Percentiles rank a stretch among this genome's conserved stretches.
Conservation (phyloP, 768 basidiomycete genomes). For the Rhodotorula paludigena region DNA sequence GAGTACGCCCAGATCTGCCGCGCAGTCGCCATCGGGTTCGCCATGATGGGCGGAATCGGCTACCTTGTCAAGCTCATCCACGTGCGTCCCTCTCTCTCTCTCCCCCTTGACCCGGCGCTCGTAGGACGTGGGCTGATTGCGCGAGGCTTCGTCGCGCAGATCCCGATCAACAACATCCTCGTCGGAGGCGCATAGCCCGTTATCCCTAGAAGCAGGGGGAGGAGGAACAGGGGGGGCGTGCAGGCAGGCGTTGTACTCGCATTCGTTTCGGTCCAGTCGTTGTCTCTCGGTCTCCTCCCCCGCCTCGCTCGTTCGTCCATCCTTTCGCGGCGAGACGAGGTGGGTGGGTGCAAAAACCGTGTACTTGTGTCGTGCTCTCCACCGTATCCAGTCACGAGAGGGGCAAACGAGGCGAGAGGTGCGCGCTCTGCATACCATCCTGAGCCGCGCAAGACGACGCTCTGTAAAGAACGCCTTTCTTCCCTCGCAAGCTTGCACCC, state of each 20-base stretch:
- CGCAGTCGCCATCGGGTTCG: constrained; percentile 95
- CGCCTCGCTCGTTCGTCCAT: neutral
- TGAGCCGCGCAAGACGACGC: no score
- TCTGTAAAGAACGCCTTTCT: no score
- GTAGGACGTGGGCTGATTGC: neutral
- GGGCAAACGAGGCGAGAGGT: no score
- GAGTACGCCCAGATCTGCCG: constrained; percentile 93
- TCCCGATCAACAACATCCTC: constrained; percentile 43
- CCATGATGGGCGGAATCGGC: constrained; percentile 98
- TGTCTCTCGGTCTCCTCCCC: no score
- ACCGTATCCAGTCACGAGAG: no score
- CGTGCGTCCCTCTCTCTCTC: constrained; percentile 8
- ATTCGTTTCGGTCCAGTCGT: no score
- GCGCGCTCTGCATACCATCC: no score
- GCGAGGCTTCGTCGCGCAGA: constrained; percentile 6
- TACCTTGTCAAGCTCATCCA: constrained; percentile 55
- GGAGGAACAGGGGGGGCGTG: neutral
- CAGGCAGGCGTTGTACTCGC: neutral
- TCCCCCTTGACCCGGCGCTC: neutral
- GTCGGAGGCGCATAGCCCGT: constrained; percentile 30
- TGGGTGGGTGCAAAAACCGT: neutral
- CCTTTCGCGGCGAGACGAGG: neutral
- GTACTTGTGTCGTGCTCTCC: neutral
- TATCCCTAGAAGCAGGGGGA: neutral
- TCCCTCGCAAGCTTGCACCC: no score